Conservation (phyloP, 2,329 filamentous ascomycete species). For the Triangularia verruculosa region DNA sequence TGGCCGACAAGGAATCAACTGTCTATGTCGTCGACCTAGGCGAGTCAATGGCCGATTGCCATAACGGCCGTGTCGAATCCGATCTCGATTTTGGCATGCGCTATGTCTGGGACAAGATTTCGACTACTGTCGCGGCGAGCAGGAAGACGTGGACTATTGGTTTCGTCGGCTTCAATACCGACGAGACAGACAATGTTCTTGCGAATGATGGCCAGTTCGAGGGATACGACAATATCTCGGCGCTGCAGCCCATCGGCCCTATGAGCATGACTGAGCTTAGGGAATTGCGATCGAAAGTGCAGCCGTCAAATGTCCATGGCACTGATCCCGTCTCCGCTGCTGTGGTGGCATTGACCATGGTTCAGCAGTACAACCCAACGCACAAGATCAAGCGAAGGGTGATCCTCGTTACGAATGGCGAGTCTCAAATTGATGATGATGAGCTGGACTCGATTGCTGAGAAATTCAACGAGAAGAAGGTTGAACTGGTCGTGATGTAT, state of each 20-base stretch:
- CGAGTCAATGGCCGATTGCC: conserved; percentile 72
- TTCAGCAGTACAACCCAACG: conserved; percentile 73
- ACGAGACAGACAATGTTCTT: conserved; percentile 65
- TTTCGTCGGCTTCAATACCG: conserved; percentile 80
- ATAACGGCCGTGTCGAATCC: conserved; percentile 68
- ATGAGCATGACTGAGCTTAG: conserved; percentile 67
- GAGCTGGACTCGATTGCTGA: conserved; percentile 66
- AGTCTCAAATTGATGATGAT: conserved; percentile 68
- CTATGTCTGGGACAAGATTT: conserved; percentile 94
- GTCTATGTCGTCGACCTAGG: conserved; percentile 91
- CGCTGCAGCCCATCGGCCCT: conserved; percentile 66
- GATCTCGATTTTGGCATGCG: conserved; percentile 87
- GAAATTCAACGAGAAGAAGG: conserved; percentile 72
- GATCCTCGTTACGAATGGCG: conserved; percentile 80
- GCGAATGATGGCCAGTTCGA: conserved; percentile 63
- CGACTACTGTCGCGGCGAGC: conserved; percentile 62
- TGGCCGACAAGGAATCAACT: conserved; percentile 91
- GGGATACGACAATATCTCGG: conserved; percentile 76
- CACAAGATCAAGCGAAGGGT: conserved; percentile 80
- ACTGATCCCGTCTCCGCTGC: conserved; percentile 89
- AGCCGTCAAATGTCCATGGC: conserved; percentile 61
- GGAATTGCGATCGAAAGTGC: conserved; percentile 59
- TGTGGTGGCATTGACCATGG: conserved; percentile 83
- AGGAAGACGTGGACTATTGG: conserved; percentile 73
- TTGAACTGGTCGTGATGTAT: conserved; percentile 76